Evolutionary conservation across 805 yeast species (phyloP), one percentile per base, ranked within the genome.

Genomic region (Wickerhamiella parazyma): DNA sequence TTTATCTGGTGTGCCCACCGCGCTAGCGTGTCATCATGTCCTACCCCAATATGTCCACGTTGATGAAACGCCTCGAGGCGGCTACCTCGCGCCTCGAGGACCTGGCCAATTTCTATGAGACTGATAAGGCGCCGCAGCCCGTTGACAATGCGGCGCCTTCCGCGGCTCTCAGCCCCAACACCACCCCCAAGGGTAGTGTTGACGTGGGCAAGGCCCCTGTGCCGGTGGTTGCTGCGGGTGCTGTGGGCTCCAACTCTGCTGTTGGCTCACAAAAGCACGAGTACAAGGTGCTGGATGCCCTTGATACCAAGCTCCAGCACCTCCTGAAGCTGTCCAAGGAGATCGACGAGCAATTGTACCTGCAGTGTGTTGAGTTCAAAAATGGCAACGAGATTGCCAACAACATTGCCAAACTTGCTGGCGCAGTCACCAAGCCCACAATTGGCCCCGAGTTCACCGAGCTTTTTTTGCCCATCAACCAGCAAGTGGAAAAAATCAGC

Each of bases 41-140:
- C 56, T 94, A 93, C n/a, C 83, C 79, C 68, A 86, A 84, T 58
- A 69, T 86, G 49, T 82, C 82, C 35, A 86, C 94, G 37, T 71
- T 86, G 44, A 65, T 79, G 63, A 79, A 79, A 61, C 67, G 80
- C 51, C 73, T 86, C 54, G 96, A 86, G 61, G 89, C 94, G 12
- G 95, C 95, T 28, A 84, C 96, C 8, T 79, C 94, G 5, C 76
- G 96, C 39, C 73, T 86, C 52, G 96, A 86, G 57, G 95, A 86
- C 60, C 76, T 86, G 37, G 83, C 93, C 24, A 71, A 80, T 42
- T 78, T 71, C 59, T 28, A 41, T 19, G 41, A 44, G 5, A 22
- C 38, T 11, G 40, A 35, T 24, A 22, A 36, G 28, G 16, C n/a
- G 8, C 31, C 31, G 16, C 31, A 28, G 31, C 16, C 31, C 16